These are phyloP conservation scores for Cordyceps farinosa DNA, from an alignment of 2,329 filamentous ascomycete genomes.

Conservation along the genomic window DNA sequence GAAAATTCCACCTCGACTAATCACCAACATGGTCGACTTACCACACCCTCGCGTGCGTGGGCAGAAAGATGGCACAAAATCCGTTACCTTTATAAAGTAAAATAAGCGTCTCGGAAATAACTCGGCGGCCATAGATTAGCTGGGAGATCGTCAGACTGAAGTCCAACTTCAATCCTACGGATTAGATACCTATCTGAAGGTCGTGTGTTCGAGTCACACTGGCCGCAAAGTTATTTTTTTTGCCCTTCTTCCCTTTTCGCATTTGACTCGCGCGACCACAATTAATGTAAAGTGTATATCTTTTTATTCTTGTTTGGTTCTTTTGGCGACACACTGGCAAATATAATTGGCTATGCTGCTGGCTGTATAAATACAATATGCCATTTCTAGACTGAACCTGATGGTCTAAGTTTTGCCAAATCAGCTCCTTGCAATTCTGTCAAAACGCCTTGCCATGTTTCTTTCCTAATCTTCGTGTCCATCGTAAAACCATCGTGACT, in stretches of 20 bases:
- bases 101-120: conserved; percentile 18
- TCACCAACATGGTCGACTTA: not conserved
- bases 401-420: not conserved
- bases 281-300: no score
- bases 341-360: no score
- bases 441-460: conserved; percentile 16
- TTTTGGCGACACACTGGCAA: no score
- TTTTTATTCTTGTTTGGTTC: not conserved
- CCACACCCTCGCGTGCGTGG: no score
- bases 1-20: not conserved
- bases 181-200: conserved; percentile 28
- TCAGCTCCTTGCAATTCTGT: conserved; percentile 5
- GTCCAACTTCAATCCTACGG: conserved; percentile 26
- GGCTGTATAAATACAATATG: not conserved
- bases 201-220: conserved; percentile 32
- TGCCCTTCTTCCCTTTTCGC: not conserved
- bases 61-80: not conserved
- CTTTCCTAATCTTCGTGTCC: not conserved
- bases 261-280: not conserved
- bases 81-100: not conserved
- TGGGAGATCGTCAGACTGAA: conserved; percentile 31
- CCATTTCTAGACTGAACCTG: not conserved
- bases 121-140: conserved; percentile 28
- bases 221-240: conserved; percentile 25
- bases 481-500: not conserved